A percentile compares a stretch with the other conserved stretches of the same genome.
Conservation (phyloP, 1,139 yeast genomes). For the Hansenula lynferdii region DNA sequence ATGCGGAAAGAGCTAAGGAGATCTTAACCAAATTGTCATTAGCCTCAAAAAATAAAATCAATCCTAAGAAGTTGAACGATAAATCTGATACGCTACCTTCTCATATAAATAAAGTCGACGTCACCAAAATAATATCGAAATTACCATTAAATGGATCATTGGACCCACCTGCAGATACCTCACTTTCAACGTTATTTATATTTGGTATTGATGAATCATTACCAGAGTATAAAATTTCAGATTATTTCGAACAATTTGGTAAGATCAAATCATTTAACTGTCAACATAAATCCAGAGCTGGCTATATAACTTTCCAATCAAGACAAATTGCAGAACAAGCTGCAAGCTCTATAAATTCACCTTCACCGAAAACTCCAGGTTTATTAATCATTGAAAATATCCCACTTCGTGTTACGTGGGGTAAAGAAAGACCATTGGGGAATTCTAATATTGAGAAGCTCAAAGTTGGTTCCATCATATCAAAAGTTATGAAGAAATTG, state of each 20-base stretch:
- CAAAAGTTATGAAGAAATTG: slow-evolving; percentile 52
- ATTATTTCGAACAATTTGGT: slow-evolving; percentile 42
- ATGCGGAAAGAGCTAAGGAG: slow-evolving; percentile 28
- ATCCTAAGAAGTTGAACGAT: slow-evolving; percentile 7
- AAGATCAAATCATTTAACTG: slow-evolving; percentile 44
- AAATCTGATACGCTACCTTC: slow-evolving; percentile 11
- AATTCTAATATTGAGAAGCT: slow-evolving; percentile 40
- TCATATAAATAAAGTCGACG: slow-evolving; percentile 35
- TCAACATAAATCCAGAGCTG: slow-evolving; percentile 63
- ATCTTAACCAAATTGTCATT: slow-evolving; percentile 24
- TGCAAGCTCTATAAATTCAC: slow-evolving; percentile 32
- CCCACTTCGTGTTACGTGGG: slow-evolving; percentile 66
- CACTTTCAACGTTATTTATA: slow-evolving; percentile 54
- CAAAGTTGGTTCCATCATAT: slow-evolving; percentile 50
- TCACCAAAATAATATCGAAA: slow-evolving; percentile 44
- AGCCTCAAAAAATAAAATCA: slow-evolving; percentile 10
- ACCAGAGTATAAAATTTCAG: slow-evolving; percentile 57
- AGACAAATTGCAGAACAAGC: slow-evolving; percentile 52
- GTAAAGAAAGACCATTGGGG: slow-evolving; percentile 50
- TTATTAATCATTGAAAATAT: slow-evolving; percentile 36
- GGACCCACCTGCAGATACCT: slow-evolving; percentile 36
- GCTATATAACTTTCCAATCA: slow-evolving; percentile 49
- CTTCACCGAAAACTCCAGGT: slow-evolving; percentile 28
- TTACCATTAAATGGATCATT: slow-evolving; percentile 60
- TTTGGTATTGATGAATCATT: slow-evolving; percentile 65